These are phyloP conservation scores for Arthrobotrys iridis DNA, from an alignment of 2,329 filamentous ascomycete species.

Conservation along the genomic window DNA sequence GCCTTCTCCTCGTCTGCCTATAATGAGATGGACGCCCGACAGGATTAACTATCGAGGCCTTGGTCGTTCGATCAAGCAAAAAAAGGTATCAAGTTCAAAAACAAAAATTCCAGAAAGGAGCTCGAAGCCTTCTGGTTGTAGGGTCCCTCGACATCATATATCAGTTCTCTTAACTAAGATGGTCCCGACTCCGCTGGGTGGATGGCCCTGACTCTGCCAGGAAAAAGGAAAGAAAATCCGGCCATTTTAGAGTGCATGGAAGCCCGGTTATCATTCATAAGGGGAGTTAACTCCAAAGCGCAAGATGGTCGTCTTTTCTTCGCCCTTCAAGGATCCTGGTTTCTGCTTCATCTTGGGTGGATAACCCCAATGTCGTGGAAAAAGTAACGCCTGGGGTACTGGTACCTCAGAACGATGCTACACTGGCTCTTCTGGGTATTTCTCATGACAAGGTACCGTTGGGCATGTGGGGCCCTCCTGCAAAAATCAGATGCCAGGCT, in stretches of 20 bases:
- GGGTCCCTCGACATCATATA: slow-evolving; percentile 52
- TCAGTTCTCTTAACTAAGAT: slow-evolving; percentile 24
- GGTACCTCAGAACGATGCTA: slow-evolving; percentile 46
- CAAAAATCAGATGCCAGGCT: slow-evolving; percentile 46
- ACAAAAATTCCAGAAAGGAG: slow-evolving; percentile 14
- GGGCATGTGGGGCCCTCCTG: slow-evolving; percentile 22
- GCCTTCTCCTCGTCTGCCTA: slow-evolving; percentile 40
- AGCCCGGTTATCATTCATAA: slow-evolving; percentile 28
- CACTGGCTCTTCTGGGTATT: slow-evolving; percentile 52
- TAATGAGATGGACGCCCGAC: slow-evolving; percentile 23
- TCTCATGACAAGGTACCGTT: slow-evolving; percentile 44
- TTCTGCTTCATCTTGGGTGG: slow-evolving; percentile 52
- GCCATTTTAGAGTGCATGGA: slow-evolving; percentile 40
- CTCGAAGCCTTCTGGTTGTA: slow-evolving; percentile 19
- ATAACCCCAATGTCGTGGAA: slow-evolving; percentile 48
- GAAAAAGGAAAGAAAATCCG: slow-evolving; percentile 35
- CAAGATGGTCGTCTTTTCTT: slow-evolving; percentile 29
- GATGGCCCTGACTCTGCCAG: slow-evolving; percentile 46
- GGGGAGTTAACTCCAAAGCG: slow-evolving; percentile 32
- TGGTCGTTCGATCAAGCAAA: slow-evolving; percentile 41
- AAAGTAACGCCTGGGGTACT: slow-evolving; percentile 54
- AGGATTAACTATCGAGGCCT: slow-evolving; percentile 27
- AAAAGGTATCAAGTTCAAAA: slow-evolving; percentile 26
- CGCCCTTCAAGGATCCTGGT: slow-evolving; percentile 35
- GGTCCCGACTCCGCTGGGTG: slow-evolving; percentile 22